A percentile compares a stretch with the other conserved stretches of the same genome.
phyloP scores from a whole-genome alignment of 257 asterid genomes.

The Solanum arcanum region DNA sequence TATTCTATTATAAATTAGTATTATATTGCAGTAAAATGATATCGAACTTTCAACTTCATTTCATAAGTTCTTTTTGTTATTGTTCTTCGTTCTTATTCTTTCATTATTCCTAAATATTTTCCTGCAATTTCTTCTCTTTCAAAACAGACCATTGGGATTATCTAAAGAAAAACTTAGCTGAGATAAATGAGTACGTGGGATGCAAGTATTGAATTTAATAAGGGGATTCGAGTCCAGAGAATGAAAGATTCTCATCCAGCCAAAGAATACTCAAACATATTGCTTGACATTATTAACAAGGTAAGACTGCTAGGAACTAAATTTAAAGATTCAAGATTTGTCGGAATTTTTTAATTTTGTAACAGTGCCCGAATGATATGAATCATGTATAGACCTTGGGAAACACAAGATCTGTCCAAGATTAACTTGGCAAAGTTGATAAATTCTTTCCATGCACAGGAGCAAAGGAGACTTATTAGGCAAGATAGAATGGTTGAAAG shows the following conservation, averaged over 20 bases:
- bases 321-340: background rate
- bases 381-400: background rate
- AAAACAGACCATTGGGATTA: background rate
- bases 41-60: background rate
- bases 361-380: background rate
- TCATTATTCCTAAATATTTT: background rate
- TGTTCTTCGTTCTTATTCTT: background rate
- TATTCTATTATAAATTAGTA: background rate
- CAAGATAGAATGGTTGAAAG: background rate
- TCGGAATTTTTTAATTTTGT: background rate
- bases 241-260: background rate
- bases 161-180: background rate
- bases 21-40: background rate
- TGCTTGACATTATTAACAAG: background rate
- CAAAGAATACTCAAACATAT: background rate
- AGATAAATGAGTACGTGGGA: background rate
- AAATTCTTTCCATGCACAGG: background rate
- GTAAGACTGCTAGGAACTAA: background rate
- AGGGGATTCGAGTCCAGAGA: background rate
- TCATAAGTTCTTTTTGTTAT: background rate
- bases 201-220: background rate
- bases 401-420: background rate
- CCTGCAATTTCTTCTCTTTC: background rate
- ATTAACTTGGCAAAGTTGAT: background rate
- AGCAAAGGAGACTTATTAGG: background rate